Evolutionary conservation across 1,284 basidiomycete genomes (phyloP).

Genomic region (Wallemia mellicola): DNA sequence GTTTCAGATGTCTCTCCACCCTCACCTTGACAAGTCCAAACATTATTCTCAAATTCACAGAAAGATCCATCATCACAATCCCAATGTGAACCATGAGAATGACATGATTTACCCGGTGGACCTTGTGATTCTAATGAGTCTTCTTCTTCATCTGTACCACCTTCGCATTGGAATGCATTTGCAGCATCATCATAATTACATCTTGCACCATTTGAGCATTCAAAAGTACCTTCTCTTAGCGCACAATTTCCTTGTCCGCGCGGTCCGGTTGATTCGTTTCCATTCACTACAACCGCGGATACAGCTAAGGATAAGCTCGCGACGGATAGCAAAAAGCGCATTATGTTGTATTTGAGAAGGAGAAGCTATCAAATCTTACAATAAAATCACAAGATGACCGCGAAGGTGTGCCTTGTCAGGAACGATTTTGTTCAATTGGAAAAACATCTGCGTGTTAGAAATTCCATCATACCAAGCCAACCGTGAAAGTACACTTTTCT

Average conservation of each 20-base stretch:
- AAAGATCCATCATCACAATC: constrained; percentile 7
- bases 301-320: background rate
- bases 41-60: constrained; percentile 4
- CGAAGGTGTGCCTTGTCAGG: background rate
- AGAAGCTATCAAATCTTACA: background rate
- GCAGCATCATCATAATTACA: background rate
- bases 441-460: background rate
- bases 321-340: background rate
- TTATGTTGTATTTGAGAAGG: background rate
- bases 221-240: background rate
- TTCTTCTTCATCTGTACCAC: no score
- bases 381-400: background rate
- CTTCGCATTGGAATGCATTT: background rate
- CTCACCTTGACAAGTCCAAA: constrained; percentile 5
- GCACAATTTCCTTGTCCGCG: background rate
- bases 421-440: background rate
- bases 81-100: constrained; percentile 4
- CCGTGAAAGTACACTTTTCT: background rate
- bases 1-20: background rate
- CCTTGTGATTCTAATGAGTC: background rate
- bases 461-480: no score
- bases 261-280: background rate
- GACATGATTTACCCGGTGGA: constrained; percentile 1
- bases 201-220: background rate
- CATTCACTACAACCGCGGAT: background rate